These are phyloP conservation scores for Myochromella boudieri DNA, from an alignment of 768 basidiomycete species.

Conservation along the genomic window DNA sequence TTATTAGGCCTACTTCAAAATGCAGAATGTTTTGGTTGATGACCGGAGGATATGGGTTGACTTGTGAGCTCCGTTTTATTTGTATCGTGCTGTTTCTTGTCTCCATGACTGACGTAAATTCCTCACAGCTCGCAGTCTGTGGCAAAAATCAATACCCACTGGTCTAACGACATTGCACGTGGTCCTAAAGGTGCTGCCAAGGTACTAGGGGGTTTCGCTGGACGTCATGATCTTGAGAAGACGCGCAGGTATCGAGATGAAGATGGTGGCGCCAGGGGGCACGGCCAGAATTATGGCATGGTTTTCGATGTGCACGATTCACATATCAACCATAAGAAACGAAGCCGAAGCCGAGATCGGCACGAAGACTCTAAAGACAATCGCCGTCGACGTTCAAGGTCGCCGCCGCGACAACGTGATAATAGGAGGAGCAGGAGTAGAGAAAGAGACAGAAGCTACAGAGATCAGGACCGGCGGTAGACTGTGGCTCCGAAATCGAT, in stretches of 20 bases:
- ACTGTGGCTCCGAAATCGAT: too few species aligned
- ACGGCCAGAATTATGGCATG: slow-evolving; percentile 62
- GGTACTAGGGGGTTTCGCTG: slow-evolving; percentile 55
- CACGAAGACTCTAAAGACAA: slow-evolving; percentile 28
- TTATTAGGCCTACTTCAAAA: slow-evolving; percentile 94
- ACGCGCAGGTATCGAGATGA: slow-evolving; percentile 67
- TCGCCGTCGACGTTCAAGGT: slow-evolving; percentile 36
- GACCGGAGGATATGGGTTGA: slow-evolving; percentile 99
- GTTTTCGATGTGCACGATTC: slow-evolving; percentile 73
- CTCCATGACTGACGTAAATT: slow-evolving; percentile 18
- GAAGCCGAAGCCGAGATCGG: slow-evolving; percentile 52
- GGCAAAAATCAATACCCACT: slow-evolving; percentile 75
- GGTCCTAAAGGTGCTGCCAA: slow-evolving; percentile 33
- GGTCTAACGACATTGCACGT: slow-evolving; percentile 77
- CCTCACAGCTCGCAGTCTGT: slow-evolving; percentile 86
- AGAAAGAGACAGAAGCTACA: slow-evolving; percentile 3
- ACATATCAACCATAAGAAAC: slow-evolving; percentile 41
- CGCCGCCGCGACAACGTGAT: slow-evolving; percentile 26
- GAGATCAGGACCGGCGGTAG: slow-evolving; percentile 14
- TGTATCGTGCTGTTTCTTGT: not conserved
- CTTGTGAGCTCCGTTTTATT: slow-evolving; percentile 59
- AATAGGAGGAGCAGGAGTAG: slow-evolving; percentile 24
- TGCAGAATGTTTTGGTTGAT: slow-evolving; percentile 98
- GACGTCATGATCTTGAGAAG: slow-evolving; percentile 72
- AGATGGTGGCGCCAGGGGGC: slow-evolving; percentile 21